Percentiles rank a stretch among this genome's conserved stretches.
Evolutionary conservation across 257 asterid species (phyloP).

Genomic region (Scutellaria minor): DNA sequence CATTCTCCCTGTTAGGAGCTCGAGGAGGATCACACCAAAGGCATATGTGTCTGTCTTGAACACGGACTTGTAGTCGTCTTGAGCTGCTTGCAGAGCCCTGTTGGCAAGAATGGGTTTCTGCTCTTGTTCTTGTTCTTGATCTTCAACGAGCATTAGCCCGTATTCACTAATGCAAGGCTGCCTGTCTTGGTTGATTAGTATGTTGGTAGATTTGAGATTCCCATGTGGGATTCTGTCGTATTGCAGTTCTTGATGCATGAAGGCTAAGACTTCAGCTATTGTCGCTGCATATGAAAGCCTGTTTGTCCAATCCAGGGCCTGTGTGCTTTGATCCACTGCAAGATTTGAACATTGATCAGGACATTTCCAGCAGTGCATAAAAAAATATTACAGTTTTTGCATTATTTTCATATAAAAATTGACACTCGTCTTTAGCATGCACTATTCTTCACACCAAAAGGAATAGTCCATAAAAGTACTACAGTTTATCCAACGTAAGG

Average conservation of each 20-base stretch:
- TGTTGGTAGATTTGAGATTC: slow-evolving; percentile 79
- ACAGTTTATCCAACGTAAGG: too few species aligned
- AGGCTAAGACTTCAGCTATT: slow-evolving; percentile 60
- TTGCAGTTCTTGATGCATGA: slow-evolving; percentile 65
- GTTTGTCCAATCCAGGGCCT: slow-evolving; percentile 57
- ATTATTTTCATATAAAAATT: too few species aligned
- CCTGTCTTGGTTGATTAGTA: slow-evolving; percentile 55
- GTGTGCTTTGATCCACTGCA: slow-evolving; percentile 45
- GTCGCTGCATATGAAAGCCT: slow-evolving; percentile 57
- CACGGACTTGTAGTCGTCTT: slow-evolving; percentile 33
- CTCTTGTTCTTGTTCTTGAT: slow-evolving; percentile 24
- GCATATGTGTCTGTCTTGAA: slow-evolving; percentile 60
- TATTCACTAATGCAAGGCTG: slow-evolving; percentile 73
- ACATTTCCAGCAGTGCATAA: too few species aligned
- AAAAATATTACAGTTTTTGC: too few species aligned
- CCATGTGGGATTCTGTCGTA: slow-evolving; percentile 68
- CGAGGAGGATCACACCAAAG: slow-evolving; percentile 73
- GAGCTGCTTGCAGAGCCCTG: slow-evolving; percentile 34
- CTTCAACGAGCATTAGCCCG: slow-evolving; percentile 53
- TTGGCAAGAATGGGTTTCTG: slow-evolving; percentile 33
- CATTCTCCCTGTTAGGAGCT: slow-evolving; percentile 70
- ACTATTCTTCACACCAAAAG: too few species aligned
- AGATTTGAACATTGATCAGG: background rate
- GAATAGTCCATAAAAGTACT: too few species aligned
- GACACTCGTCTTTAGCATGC: too few species aligned